These are phyloP conservation scores for Venturia effusa DNA, from an alignment of 2,329 filamentous ascomycete genomes.

Conservation along the genomic window DNA sequence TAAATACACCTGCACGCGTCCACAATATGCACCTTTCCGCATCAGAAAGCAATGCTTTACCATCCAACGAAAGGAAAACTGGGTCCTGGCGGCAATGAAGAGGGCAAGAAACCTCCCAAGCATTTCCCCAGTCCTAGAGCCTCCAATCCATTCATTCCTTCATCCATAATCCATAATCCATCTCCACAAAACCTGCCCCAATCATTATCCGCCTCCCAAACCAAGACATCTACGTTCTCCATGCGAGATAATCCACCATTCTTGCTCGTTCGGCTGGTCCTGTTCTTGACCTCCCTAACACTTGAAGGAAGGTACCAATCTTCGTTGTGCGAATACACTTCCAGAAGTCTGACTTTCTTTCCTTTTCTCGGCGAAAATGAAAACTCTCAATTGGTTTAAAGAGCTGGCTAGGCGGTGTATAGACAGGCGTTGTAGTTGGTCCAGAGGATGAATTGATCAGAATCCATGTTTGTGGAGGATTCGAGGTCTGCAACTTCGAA, in stretches of 20 bases:
- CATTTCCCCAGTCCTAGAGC: too few species aligned
- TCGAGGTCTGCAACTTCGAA: not conserved
- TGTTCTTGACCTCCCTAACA: not conserved
- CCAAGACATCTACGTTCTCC: too few species aligned
- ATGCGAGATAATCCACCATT: not conserved
- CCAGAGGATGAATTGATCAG: not conserved
- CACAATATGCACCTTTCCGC: too few species aligned
- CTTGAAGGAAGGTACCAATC: not conserved
- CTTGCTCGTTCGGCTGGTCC: not conserved
- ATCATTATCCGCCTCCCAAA: too few species aligned
- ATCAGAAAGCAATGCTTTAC: too few species aligned
- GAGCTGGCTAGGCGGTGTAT: not conserved
- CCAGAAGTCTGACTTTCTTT: not conserved
- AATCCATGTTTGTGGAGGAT: not conserved
- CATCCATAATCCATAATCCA: not conserved
- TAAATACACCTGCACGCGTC: too few species aligned
- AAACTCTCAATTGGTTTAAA: not conserved
- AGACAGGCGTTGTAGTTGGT: not conserved
- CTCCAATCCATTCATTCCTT: too few species aligned
- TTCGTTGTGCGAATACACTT: not conserved
- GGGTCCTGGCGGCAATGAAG: too few species aligned
- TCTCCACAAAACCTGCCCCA: too few species aligned
- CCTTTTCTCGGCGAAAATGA: not conserved
- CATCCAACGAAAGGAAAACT: too few species aligned
- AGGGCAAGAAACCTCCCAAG: too few species aligned